These are phyloP conservation scores for Pleurotus ostreatus DNA, from an alignment of 768 basidiomycete species.

Conservation along the genomic window DNA sequence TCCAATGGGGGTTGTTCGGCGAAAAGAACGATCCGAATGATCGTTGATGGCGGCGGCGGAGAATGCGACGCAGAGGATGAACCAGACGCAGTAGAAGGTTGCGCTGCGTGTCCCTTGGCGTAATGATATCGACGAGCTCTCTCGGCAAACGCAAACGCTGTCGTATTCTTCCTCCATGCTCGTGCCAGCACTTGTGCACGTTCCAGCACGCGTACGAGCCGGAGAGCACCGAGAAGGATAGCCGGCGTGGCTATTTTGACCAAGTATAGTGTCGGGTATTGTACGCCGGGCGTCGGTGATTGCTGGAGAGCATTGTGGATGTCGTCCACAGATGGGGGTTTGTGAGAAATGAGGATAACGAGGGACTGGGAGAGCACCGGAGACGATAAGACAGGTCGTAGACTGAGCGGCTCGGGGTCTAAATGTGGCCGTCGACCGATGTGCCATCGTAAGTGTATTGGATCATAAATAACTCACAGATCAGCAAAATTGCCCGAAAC, in stretches of 20 bases:
- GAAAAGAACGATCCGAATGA: not conserved
- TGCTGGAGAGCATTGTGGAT: conserved; percentile 15
- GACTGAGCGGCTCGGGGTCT: conserved; percentile 18
- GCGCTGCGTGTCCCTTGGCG: not conserved
- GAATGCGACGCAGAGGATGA: not conserved
- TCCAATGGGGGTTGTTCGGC: not conserved
- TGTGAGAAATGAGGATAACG: conserved; percentile 37
- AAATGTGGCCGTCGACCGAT: not conserved
- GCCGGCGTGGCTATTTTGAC: conserved; percentile 29
- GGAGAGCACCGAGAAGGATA: conserved; percentile 33
- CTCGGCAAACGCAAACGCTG: conserved; percentile 13
- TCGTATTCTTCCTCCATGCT: conserved; percentile 20
- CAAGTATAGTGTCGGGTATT: conserved; percentile 24
- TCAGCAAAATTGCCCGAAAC: no score
- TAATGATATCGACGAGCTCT: not conserved
- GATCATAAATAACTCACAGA: not conserved
- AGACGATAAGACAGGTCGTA: conserved; percentile 32
- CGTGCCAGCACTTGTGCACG: conserved; percentile 34
- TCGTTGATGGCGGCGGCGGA: not conserved
- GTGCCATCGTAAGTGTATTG: not conserved
- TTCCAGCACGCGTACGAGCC: conserved; percentile 36
- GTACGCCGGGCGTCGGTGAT: not conserved
- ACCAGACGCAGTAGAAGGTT: not conserved
- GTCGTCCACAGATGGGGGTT: conserved; percentile 22
- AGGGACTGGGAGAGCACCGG: conserved; percentile 27